Evolutionary conservation across 306 rosid species (phyloP).

Genomic region (Quercus dentata): DNA sequence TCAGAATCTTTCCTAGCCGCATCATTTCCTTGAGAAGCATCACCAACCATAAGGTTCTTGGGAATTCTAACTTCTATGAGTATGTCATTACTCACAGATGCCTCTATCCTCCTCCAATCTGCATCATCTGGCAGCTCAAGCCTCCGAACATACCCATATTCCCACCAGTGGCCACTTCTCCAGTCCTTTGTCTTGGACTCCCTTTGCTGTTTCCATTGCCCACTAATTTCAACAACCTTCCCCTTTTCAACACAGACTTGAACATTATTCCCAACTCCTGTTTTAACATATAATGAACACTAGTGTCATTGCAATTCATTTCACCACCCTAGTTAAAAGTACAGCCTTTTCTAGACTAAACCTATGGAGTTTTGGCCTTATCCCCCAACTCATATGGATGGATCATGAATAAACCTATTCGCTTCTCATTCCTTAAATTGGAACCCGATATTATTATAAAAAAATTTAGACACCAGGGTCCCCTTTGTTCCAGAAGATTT

Average conservation of each 20-base stretch:
- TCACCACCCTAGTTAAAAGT: constrained; percentile 12
- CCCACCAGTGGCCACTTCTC: constrained; percentile 94
- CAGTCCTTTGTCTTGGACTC: constrained; percentile 59
- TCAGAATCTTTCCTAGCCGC: constrained; percentile 30
- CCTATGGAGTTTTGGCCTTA: constrained; percentile 30
- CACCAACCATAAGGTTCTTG: constrained; percentile 43
- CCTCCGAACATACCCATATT: constrained; percentile 80
- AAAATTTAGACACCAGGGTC: constrained; percentile 7
- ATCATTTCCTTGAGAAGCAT: constrained; percentile 30
- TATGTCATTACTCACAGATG: constrained; percentile 48
- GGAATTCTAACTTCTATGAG: constrained; percentile 65
- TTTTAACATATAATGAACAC: constrained; percentile 29
- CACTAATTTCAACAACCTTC: constrained; percentile 81
- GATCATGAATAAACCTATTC: constrained; percentile 11
- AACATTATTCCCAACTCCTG: constrained; percentile 65
- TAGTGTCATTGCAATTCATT: constrained; percentile 27
- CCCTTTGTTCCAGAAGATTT: constrained; percentile 12
- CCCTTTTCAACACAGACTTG: constrained; percentile 70
- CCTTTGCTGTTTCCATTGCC: constrained; percentile 73
- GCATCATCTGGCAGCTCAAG: constrained; percentile 95
- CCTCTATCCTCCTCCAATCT: constrained; percentile 66
- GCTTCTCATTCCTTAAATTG: neutral
- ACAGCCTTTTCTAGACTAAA: constrained; percentile 18
- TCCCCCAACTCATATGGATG: constrained; percentile 10
- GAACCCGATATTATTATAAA: constrained; percentile 2